These are phyloP conservation scores for Podila epicladia DNA, from an alignment of 192 early-diverging fungal species.

Conservation along the genomic window DNA sequence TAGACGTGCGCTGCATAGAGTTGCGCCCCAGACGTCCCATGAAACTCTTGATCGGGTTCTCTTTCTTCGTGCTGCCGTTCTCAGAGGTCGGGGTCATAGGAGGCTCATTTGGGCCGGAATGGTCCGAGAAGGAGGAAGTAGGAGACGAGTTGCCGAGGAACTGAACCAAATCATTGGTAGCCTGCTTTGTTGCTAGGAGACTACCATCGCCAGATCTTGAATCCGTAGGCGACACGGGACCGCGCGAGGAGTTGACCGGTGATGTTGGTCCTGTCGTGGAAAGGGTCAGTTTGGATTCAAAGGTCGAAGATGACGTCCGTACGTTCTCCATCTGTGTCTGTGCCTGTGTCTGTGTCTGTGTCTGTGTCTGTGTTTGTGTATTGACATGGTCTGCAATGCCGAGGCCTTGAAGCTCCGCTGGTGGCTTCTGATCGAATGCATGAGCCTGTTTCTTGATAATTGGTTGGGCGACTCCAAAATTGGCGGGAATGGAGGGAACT, in stretches of 20 bases:
- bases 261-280: conserved; percentile 42
- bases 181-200: conserved; percentile 23
- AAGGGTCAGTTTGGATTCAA: conserved; percentile 24
- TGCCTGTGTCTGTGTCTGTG: conserved; percentile 3
- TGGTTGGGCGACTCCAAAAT: conserved; percentile 20
- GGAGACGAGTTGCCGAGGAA: conserved; percentile 23
- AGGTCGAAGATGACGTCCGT: conserved; percentile 22
- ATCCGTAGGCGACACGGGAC: conserved; percentile 9
- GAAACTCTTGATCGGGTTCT: conserved; percentile 45
- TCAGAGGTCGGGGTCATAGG: conserved; percentile 17
- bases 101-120: neutral
- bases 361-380: neutral
- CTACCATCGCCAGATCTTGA: neutral
- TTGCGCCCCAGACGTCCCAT: conserved; percentile 47
- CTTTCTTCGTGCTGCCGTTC: conserved; percentile 11
- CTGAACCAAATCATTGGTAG: conserved; percentile 31
- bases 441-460: conserved; percentile 21
- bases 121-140: conserved; percentile 12
- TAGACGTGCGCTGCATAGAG: conserved; percentile 32
- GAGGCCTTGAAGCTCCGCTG: conserved; percentile 17
- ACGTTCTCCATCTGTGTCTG: conserved; percentile 15
- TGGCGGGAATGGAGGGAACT: conserved; percentile 35
- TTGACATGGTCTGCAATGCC: conserved; percentile 34
- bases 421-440: neutral
- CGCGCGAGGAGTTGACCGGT: conserved; percentile 15